phyloP scores from a whole-genome alignment of 208 protist genomes.

The Acanthamoeba lenticulata region DNA sequence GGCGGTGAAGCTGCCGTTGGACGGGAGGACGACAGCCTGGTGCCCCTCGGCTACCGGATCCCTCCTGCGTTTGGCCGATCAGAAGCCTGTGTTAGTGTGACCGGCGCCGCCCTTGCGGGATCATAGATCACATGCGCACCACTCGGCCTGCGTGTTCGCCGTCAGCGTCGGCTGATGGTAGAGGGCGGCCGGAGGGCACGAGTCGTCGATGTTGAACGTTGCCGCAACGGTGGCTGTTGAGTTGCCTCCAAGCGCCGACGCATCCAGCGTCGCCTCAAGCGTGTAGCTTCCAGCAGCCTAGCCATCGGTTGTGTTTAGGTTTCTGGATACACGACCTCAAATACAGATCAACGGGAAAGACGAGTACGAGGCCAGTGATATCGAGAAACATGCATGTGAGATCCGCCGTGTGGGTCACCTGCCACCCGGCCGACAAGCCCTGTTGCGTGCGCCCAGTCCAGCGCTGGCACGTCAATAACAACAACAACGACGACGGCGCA shows the following conservation, averaged over 20 bases:
- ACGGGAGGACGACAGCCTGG: not conserved
- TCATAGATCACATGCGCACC: not conserved
- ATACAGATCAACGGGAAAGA: not conserved
- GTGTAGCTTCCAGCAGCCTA: not conserved
- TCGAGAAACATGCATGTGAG: conserved; percentile 35
- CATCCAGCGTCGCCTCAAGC: not conserved
- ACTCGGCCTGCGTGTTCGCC: not conserved
- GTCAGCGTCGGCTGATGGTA: not conserved
- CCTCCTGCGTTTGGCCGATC: not conserved
- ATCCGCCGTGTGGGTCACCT: conserved; percentile 21
- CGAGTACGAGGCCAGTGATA: conserved; percentile 6
- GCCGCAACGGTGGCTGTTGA: no score
- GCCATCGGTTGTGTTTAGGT: not conserved
- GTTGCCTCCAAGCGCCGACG: no score
- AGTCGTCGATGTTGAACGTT: not conserved
- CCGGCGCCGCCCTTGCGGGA: not conserved
- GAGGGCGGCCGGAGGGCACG: not conserved
- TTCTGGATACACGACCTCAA: not conserved
- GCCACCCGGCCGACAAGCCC: not conserved
- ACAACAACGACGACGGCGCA: no score
- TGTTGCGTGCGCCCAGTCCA: not conserved
- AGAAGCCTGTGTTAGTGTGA: not conserved
- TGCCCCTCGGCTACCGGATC: not conserved
- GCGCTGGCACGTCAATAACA: not conserved
- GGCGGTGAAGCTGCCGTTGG: not conserved